phyloP scores from a whole-genome alignment of 345 rosid genomes.

The Camelina laxa region DNA sequence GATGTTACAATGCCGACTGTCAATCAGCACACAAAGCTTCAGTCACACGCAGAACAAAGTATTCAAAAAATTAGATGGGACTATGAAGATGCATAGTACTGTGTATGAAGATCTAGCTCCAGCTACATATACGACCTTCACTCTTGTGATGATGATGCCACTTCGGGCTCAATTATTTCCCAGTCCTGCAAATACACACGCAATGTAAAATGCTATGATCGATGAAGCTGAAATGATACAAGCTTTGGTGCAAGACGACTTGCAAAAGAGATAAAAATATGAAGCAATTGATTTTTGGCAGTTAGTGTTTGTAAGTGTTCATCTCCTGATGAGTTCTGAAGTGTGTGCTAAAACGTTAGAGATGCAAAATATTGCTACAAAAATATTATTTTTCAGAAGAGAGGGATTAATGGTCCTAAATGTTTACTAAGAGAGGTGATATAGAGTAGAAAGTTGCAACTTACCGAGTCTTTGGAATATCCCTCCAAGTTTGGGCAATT shows the following conservation, averaged over 20 bases:
- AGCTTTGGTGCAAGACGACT: neutral
- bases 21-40: neutral
- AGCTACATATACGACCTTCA: neutral
- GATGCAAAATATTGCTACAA: too few relatives aligned
- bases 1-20: too few relatives aligned
- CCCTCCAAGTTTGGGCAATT: neutral
- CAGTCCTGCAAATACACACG: neutral
- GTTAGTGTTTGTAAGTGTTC: neutral
- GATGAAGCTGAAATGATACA: neutral
- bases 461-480: neutral
- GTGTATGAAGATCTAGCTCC: neutral
- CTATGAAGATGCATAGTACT: neutral
- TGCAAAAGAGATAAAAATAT: too few relatives aligned
- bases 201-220: neutral
- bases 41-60: neutral
- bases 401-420: too few relatives aligned
- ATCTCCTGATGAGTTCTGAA: neutral
- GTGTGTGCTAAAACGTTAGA: too few relatives aligned
- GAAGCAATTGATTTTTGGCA: too few relatives aligned
- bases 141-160: neutral
- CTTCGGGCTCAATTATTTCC: neutral
- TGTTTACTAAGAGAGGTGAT: too few relatives aligned
- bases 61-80: neutral
- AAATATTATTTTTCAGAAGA: too few relatives aligned
- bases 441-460: neutral